Percentiles rank a stretch among this genome's conserved stretches.
Conservation (phyloP, 139 green algal species). For the Pseudopediastrum boryanum region DNA sequence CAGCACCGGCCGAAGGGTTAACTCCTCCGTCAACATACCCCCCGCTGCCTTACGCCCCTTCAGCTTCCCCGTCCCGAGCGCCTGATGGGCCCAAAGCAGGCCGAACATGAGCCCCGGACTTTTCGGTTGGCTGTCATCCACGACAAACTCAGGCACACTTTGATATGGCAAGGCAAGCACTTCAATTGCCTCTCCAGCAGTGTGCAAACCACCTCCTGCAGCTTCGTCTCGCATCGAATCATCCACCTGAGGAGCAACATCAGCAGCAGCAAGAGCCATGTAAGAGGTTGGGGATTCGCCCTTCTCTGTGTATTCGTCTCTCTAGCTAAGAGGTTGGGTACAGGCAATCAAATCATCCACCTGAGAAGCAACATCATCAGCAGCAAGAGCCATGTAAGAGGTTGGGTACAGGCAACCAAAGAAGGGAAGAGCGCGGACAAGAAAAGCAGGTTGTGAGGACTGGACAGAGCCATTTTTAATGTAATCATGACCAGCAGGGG, state of each 20-base stretch:
- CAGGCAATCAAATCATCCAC: conserved; percentile 78
- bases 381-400: background rate
- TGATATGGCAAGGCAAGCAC: conserved; percentile 80
- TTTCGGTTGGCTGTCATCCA: conserved; percentile 66
- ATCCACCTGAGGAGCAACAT: conserved; percentile 59
- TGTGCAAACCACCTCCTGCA: conserved; percentile 59
- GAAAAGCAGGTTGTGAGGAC: no score
- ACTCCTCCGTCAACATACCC: no score
- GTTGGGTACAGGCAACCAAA: no score
- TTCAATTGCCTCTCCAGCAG: conserved; percentile 85
- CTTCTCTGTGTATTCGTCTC: background rate
- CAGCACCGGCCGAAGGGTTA: no score
- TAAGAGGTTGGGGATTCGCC: background rate
- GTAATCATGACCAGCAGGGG: no score
- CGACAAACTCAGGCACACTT: conserved; percentile 56
- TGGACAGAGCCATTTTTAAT: no score
- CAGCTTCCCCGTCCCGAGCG: conserved; percentile 17
- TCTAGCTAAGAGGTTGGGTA: no score
- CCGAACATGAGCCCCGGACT: conserved; percentile 76
- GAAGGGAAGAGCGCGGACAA: no score
- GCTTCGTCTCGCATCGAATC: conserved; percentile 55
- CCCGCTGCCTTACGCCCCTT: conserved; percentile 22
- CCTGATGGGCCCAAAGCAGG: conserved; percentile 61
- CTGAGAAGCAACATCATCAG: conserved; percentile 27
- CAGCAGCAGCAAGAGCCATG: background rate